phyloP scores from a whole-genome alignment of 2,329 filamentous ascomycete species.

The Colletotrichum tabaci region DNA sequence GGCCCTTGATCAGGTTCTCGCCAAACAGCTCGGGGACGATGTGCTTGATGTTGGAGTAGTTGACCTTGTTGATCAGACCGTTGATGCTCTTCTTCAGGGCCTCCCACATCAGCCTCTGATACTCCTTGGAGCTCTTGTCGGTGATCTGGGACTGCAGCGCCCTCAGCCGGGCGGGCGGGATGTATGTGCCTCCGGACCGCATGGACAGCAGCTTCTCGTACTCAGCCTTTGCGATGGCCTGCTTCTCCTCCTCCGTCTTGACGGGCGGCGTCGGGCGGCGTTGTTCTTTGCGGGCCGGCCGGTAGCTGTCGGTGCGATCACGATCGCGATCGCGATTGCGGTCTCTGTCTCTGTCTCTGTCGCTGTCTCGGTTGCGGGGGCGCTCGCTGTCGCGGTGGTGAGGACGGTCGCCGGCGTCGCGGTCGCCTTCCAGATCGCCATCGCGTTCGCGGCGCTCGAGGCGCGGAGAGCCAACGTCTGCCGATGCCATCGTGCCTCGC shows the following conservation, averaged over 20 bases:
- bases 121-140: conserved; percentile 96
- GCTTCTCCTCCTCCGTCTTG: conserved; percentile 84
- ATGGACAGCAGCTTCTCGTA: conserved; percentile 93
- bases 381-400: conserved; percentile 47
- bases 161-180: conserved; percentile 90
- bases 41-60: conserved; percentile 96
- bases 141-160: conserved; percentile 97
- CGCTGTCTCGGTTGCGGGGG: conserved; percentile 46
- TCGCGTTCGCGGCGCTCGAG: conserved; percentile 52
- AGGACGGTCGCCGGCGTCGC: conserved; percentile 65
- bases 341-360: conserved; percentile 45
- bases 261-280: conserved; percentile 57
- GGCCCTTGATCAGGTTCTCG: conserved; percentile 92
- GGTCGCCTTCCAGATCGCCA: conserved; percentile 43
- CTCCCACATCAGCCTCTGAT: conserved; percentile 99
- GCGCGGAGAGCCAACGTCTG: conserved; percentile 58
- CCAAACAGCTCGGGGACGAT: conserved; percentile 97
- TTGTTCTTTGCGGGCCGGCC: conserved; percentile 54
- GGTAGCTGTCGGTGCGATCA: conserved; percentile 67
- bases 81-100: conserved; percentile 99
- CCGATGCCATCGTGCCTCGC: conserved; percentile 59
- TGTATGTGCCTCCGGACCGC: conserved; percentile 96
- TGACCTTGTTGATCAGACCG: conserved; percentile 99
- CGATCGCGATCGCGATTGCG: conserved; percentile 46
- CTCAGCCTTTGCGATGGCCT: conserved; percentile 90